A percentile compares a stretch with the other conserved stretches of the same genome.
Evolutionary conservation across 371 early-diverging fungal species (phyloP).

Genomic region (Batkoa obscura): DNA sequence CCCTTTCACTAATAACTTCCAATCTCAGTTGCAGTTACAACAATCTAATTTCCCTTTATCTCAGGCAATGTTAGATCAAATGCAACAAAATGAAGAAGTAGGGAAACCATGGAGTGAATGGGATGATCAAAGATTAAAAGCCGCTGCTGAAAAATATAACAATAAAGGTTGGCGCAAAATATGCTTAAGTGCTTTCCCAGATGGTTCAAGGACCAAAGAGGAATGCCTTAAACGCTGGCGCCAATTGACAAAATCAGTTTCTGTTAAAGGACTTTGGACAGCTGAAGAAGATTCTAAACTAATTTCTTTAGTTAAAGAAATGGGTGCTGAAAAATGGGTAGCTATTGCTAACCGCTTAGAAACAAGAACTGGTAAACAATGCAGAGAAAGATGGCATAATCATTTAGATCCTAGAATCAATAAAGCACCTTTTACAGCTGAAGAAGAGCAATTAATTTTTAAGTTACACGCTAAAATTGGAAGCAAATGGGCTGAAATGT

Average conservation of each 20-base stretch:
- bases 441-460: conserved; percentile 16
- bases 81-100: neutral
- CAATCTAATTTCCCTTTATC: neutral
- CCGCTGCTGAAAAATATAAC: conserved; percentile 13
- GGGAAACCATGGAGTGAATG: neutral
- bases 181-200: conserved; percentile 12
- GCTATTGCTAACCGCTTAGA: conserved; percentile 15
- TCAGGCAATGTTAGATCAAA: neutral
- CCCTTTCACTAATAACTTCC: neutral
- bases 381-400: conserved; percentile 18
- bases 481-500: conserved; percentile 21
- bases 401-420: conserved; percentile 16
- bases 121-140: conserved; percentile 11
- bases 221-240: conserved; percentile 16
- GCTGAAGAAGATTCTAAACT: conserved; percentile 18
- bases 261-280: conserved; percentile 19
- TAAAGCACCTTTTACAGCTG: conserved; percentile 16
- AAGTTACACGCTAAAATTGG: conserved; percentile 14
- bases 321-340: conserved; percentile 19
- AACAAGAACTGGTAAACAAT: conserved; percentile 17
- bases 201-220: conserved; percentile 13
- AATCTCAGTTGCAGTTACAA: neutral
- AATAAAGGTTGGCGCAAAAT: conserved; percentile 16
- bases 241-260: conserved; percentile 15
- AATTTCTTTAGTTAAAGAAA: conserved; percentile 11